Evolutionary conservation across 1,139 yeast genomes (phyloP).

Genomic region (Geotrichum citri-aurantii): DNA sequence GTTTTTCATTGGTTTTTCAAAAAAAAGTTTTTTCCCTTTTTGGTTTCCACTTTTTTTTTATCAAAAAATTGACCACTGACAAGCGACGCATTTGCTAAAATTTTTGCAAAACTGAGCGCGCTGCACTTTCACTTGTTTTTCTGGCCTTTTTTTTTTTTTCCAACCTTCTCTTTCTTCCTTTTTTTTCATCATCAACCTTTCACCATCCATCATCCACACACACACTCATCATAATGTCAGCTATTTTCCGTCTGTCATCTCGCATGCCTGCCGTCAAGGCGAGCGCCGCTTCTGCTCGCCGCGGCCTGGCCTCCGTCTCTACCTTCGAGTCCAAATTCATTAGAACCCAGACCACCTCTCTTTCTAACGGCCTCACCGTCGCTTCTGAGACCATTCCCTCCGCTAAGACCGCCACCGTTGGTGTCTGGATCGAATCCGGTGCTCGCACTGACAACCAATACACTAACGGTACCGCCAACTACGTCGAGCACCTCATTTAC

Average conservation of each 20-base stretch:
- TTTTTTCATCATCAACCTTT: neutral
- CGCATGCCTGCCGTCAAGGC: constrained; percentile 10
- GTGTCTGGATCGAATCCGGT: constrained; percentile 96
- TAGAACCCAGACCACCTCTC: constrained; percentile 53
- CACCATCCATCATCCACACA: neutral
- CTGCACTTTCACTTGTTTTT: neutral
- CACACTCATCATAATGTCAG: constrained; percentile 10
- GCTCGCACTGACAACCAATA: constrained; percentile 85
- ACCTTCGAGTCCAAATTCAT: constrained; percentile 34
- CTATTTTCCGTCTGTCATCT: constrained; percentile 26
- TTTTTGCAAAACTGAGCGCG: neutral
- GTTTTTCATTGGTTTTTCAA: neutral
- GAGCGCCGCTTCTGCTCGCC: constrained; percentile 14
- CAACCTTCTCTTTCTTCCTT: neutral
- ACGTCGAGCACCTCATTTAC: constrained; percentile 90
- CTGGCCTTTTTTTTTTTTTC: constrained; percentile 1
- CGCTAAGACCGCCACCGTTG: constrained; percentile 44
- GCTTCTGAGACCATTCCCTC: constrained; percentile 15
- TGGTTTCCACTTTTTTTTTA: neutral
- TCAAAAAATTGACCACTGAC: constrained; percentile 7
- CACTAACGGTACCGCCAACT: constrained; percentile 93
- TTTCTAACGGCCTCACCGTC: constrained; percentile 63
- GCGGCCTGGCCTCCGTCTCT: constrained; percentile 27
- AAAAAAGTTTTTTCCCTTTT: neutral
- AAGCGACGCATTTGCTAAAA: constrained; percentile 1